Evolutionary conservation across 169 alveolate genomes (phyloP).

Genomic region (Neospora caninum): DNA sequence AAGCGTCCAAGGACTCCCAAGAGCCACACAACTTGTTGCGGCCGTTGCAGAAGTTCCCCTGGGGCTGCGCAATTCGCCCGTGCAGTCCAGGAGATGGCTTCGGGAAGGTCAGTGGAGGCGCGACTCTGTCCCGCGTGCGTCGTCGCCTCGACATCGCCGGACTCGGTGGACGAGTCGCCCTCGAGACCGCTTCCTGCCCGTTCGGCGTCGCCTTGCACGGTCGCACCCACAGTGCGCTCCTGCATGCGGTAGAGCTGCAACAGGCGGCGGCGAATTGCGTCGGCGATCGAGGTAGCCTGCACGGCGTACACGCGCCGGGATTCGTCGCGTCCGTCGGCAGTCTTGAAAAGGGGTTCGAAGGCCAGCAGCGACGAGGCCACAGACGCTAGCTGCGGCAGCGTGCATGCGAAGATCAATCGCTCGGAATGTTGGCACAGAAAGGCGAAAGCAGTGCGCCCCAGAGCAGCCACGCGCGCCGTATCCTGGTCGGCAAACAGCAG

Average conservation of each 20-base stretch:
- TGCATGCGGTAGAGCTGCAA: background rate
- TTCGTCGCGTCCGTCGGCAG: background rate
- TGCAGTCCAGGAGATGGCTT: background rate
- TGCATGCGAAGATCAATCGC: background rate
- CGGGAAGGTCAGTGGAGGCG: background rate
- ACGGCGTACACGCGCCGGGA: background rate
- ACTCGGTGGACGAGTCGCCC: background rate
- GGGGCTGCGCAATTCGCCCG: background rate
- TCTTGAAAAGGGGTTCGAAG: background rate
- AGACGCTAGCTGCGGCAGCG: constrained; percentile 28
- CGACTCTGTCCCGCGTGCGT: background rate
- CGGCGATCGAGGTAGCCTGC: background rate
- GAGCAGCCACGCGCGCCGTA: background rate
- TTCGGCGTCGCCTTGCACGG: background rate
- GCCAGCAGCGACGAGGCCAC: constrained; percentile 27
- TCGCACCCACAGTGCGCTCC: background rate
- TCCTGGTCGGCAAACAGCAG: background rate
- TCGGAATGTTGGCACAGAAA: background rate
- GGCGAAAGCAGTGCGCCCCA: background rate
- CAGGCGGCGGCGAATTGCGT: background rate
- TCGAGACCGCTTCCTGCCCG: background rate
- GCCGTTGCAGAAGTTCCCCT: background rate
- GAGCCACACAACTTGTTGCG: constrained; percentile 26
- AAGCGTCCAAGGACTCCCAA: constrained; percentile 6
- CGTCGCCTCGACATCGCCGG: background rate